Evolutionary conservation across 83 land plant species (phyloP).

Genomic region (Thuja plicata): DNA sequence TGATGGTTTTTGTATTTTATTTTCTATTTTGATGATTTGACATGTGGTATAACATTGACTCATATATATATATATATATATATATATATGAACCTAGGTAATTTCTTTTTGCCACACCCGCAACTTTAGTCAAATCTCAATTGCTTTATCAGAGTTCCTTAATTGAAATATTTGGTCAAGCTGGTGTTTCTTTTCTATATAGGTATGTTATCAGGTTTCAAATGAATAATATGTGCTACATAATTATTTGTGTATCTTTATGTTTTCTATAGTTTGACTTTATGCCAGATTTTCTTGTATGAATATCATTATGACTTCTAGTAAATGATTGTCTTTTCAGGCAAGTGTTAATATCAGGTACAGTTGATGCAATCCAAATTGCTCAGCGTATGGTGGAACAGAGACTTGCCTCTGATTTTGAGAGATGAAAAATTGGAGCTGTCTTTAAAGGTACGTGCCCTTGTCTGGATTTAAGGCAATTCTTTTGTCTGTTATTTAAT

Average conservation of each 20-base stretch:
- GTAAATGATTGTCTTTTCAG: slow-evolving; percentile 31
- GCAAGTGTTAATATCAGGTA: slow-evolving; percentile 83
- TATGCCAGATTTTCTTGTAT: neutral
- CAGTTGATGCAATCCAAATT: slow-evolving; percentile 55
- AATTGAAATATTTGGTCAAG: neutral
- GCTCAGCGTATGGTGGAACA: slow-evolving; percentile 76
- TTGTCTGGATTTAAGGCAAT: neutral
- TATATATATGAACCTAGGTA: too few relatives aligned
- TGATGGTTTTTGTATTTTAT: too few relatives aligned
- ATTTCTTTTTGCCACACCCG: too few relatives aligned
- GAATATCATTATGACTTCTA: neutral
- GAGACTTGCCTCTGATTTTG: slow-evolving; percentile 52
- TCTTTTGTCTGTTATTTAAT: neutral
- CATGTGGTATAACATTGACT: too few relatives aligned
- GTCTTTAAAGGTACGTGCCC: neutral
- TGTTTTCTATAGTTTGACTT: neutral
- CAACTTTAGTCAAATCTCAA: too few relatives aligned
- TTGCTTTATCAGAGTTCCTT: neutral
- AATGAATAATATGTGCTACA: neutral
- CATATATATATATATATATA: too few relatives aligned
- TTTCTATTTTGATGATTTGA: too few relatives aligned
- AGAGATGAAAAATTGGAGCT: slow-evolving; percentile 24
- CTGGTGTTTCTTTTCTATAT: neutral
- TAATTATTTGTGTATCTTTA: neutral
- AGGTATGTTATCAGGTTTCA: neutral